Evolutionary conservation across 139 green algal species (phyloP).

Genomic region (Limnomonas spitsbergensis): DNA sequence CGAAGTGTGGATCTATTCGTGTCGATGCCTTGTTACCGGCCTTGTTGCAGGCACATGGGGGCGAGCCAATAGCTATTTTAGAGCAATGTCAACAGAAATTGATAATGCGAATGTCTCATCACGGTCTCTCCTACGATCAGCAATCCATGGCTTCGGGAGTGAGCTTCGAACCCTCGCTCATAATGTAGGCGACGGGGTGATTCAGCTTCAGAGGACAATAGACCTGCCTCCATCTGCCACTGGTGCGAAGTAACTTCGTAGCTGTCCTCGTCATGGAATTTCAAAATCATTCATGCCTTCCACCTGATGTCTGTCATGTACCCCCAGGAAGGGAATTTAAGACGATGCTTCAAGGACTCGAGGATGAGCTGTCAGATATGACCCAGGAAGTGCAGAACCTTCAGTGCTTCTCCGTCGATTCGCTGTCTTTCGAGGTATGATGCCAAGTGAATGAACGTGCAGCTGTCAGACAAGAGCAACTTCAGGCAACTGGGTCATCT

Average conservation of each 20-base stretch:
- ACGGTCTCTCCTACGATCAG: background rate
- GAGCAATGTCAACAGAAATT: no score
- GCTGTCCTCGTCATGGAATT: background rate
- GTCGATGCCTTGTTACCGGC: no score
- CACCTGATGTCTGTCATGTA: no score
- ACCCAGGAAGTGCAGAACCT: constrained; percentile 24
- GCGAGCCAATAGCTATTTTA: no score
- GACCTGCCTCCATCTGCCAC: background rate
- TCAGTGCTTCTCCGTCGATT: constrained; percentile 28
- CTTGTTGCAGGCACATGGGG: no score
- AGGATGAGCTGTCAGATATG: constrained; percentile 31
- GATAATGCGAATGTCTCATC: no score
- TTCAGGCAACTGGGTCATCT: no score
- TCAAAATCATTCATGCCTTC: no score
- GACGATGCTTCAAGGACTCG: constrained; percentile 15
- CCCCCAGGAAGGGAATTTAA: constrained; percentile 33
- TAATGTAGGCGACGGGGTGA: background rate
- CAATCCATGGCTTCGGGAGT: constrained; percentile 7
- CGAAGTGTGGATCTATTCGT: no score
- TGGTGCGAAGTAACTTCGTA: background rate
- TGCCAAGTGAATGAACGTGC: background rate
- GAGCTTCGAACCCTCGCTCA: background rate
- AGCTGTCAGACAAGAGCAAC: no score
- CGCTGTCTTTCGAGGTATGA: constrained; percentile 33
- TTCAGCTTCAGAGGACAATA: constrained; percentile 6